Evolutionary conservation across 2,329 filamentous ascomycete genomes (phyloP).

Genomic region (Cytospora chrysosperma): DNA sequence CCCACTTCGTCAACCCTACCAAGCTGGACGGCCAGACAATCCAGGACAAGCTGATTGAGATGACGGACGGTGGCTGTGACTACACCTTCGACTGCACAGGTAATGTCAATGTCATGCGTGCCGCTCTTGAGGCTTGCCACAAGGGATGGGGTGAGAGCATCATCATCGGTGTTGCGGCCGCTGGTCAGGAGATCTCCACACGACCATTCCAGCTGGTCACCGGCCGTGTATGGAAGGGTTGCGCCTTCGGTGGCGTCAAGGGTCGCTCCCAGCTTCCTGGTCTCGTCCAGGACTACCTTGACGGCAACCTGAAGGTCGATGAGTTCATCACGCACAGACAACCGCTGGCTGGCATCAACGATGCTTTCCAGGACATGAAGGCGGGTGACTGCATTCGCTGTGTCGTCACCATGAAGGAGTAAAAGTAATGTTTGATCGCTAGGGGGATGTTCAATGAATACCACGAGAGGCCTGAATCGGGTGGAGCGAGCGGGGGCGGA

Average conservation of each 20-base stretch:
- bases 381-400: constrained; percentile 94
- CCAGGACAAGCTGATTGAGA: constrained; percentile 90
- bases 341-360: constrained; percentile 78
- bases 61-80: constrained; percentile 97
- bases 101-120: constrained; percentile 93
- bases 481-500: constrained; percentile 9
- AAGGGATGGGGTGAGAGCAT: constrained; percentile 99
- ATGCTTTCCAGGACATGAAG: constrained; percentile 89
- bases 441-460: constrained; percentile 3
- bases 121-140: constrained; percentile 95
- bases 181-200: constrained; percentile 92
- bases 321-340: constrained; percentile 99
- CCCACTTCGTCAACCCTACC: constrained; percentile 92
- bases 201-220: constrained; percentile 97
- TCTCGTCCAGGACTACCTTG: constrained; percentile 86
- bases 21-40: constrained; percentile 77
- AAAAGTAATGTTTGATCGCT: neutral
- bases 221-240: constrained; percentile 95
- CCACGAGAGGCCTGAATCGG: neutral
- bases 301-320: constrained; percentile 90
- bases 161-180: constrained; percentile 94
- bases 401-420: constrained; percentile 67
- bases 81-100: constrained; percentile 99
- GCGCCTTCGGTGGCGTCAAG: constrained; percentile 97
- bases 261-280: constrained; percentile 86